Conservation (phyloP, 2,329 filamentous ascomycete genomes). For the Leptographium procerum region DNA sequence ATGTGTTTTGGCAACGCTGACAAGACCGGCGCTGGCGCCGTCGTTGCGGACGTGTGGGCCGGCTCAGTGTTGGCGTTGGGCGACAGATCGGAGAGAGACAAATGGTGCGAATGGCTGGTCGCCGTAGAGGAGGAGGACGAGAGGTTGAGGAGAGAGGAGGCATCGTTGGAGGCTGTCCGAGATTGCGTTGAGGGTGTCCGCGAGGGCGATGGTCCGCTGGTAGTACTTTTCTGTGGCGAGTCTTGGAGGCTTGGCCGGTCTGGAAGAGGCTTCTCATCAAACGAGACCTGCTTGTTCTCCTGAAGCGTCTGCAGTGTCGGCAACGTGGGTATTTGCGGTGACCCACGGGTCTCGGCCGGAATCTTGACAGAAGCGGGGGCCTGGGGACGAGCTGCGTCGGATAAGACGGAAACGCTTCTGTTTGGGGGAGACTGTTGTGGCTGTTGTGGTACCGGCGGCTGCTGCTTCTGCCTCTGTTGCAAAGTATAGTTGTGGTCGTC, state of each 20-base stretch:
- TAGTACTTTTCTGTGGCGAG: constrained; percentile 19
- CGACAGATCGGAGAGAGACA: constrained; percentile 39
- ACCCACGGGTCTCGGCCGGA: background rate
- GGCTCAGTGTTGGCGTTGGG: constrained; percentile 23
- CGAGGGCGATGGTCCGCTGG: constrained; percentile 20
- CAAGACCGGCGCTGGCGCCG: constrained; percentile 14
- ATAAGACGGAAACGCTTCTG: background rate
- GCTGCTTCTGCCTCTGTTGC: background rate
- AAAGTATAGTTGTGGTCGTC: background rate
- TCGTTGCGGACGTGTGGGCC: constrained; percentile 4
- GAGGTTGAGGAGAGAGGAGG: constrained; percentile 14
- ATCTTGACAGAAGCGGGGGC: background rate
- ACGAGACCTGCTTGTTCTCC: constrained; percentile 11
- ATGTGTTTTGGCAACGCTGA: constrained; percentile 50
- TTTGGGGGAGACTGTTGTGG: background rate
- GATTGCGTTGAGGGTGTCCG: constrained; percentile 24
- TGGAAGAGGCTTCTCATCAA: constrained; percentile 14
- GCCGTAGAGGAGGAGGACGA: constrained; percentile 21
- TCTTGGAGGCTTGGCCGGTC: constrained; percentile 20
- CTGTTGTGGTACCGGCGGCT: background rate
- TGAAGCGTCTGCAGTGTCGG: constrained; percentile 8
- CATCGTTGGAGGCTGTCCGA: constrained; percentile 18
- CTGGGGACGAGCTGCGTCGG: too few species aligned
- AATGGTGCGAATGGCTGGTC: constrained; percentile 37
- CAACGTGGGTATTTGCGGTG: constrained; percentile 1